Evolutionary conservation across 2,329 filamentous ascomycete genomes (phyloP), one percentile per base, ranked within the genome.

Genomic region (Xenoacremonium recifei): DNA sequence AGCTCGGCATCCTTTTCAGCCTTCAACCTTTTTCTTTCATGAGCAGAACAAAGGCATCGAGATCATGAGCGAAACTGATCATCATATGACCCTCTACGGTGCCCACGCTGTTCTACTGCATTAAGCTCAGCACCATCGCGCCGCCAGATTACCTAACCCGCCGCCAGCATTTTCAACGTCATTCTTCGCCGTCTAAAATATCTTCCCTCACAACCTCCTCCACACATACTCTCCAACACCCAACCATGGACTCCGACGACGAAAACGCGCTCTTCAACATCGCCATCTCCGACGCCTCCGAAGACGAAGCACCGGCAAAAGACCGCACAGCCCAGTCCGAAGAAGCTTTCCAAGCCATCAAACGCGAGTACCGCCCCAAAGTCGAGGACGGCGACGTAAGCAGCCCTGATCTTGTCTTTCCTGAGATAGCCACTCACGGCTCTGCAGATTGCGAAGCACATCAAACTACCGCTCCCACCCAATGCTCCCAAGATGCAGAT

Each of bases 331-430:
- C 53, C 15, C 76, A 79, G 55, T 69, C 76, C 0, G 75, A 79
- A 45, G 69, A 67, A 13, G 69, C 69, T 2, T 80, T 77, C 49
- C 68, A 69, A 47, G 63, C 59, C 5, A 63, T 80, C 3, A 71
- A 69, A 55, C 58, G 53, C 4, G 60, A 53, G 2, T 81, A 80
- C 44, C 51, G 50, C 13, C 65, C 64, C 17, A 79, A 76, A 49
- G 54, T 78, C 27, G 75, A 80, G 53, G 76, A 80, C 45, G 77
- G 77, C 44, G 64, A 80, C 50, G 77, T 79, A 55, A 48, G 67
- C 57, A n/a, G 7, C 12, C 20, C 20, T 21, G 9, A 4, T 27
- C 20, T 7, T n/a, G 18, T 21, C 34, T 21, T 17, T 13, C 20
- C 23, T 40, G 5, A 41, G 12, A 27, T 27, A n/a, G 16, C 32